Base-by-base conservation (phyloP, 176 grass and related monocot species). In the Urochloa ruziziensis region DNA sequence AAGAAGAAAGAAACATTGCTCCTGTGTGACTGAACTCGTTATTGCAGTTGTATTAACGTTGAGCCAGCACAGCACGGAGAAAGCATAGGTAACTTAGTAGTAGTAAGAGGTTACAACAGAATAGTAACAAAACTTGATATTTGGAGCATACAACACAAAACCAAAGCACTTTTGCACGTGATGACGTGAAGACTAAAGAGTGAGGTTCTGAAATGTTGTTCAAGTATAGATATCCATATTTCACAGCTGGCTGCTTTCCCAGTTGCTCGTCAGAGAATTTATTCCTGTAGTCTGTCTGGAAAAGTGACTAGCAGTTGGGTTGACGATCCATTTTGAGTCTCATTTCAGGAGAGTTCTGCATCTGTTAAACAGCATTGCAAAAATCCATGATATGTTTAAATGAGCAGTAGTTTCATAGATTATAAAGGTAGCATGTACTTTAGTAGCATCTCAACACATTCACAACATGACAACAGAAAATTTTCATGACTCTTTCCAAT, bases 141-240 rank as follows among this genome's bases (percentile, higher is more conserved):
- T 79, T 39, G 71, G 23, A 65, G 47, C 57, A 73, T 84, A 89
- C 68, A 89, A n/a, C 21, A 60, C 32, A 80, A 23, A 84, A 80
- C 30, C 78, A 47, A 48, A 39, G 59, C 68, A 84, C 29, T 52
- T 73, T 73, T 5, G 18, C 17, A 24, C 11, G 6, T 12, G 28
- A 51, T 32, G 27, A 65, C 7, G 16, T 64, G 17, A 70, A 33
- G 2, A 11, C 21, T 53, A 43, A 73, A 19, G 57, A 24, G 24
- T 64, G 43, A 73, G 25, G 29, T 67, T 74, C 18, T 32, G n/a
- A 74, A 74, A 66, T 80, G 29, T 2, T 47, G 46, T 59, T 57
- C 43, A 73, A 34, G 74, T 78, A 83, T 16, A 36, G 47, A 40
- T 12, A 54, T n/a, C 27, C 36, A 64, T 67, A 67, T 74, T 78